These are phyloP conservation scores for Westerdykella aurantiaca DNA, from an alignment of 2,329 filamentous ascomycete species.

Conservation along the genomic window DNA sequence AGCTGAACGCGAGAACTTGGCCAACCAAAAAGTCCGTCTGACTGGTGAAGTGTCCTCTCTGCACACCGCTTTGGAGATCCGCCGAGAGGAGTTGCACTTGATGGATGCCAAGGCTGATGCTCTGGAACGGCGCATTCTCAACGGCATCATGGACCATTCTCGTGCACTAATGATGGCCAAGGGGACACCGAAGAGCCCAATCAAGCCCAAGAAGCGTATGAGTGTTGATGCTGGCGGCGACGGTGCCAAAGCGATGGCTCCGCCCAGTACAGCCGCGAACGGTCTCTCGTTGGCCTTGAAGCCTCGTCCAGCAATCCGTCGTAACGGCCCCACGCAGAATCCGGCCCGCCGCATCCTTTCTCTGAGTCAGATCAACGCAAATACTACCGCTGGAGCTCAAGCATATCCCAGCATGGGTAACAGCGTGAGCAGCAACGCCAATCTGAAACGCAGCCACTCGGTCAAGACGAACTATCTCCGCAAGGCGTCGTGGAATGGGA, in stretches of 20 bases:
- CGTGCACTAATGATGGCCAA: slow-evolving; percentile 79
- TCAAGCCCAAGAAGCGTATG: slow-evolving; percentile 31
- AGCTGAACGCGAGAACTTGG: slow-evolving; percentile 68
- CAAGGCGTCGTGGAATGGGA: slow-evolving; percentile 34
- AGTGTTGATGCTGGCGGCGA: slow-evolving; percentile 28
- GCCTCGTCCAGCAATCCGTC: slow-evolving; percentile 38
- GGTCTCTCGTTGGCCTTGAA: slow-evolving; percentile 47
- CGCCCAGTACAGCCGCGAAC: slow-evolving; percentile 32
- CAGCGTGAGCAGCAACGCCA: slow-evolving; percentile 40
- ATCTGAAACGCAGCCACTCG: slow-evolving; percentile 48
- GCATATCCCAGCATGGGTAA: slow-evolving; percentile 28
- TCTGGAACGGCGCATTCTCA: slow-evolving; percentile 85
- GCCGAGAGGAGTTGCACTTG: slow-evolving; percentile 80
- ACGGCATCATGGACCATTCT: slow-evolving; percentile 94
- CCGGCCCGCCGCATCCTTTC: slow-evolving; percentile 72
- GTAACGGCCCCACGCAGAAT: slow-evolving; percentile 35
- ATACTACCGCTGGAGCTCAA: slow-evolving; percentile 50
- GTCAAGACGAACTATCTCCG: slow-evolving; percentile 35
- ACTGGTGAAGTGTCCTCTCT: slow-evolving; percentile 83
- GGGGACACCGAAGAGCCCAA: slow-evolving; percentile 39
- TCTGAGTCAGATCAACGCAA: slow-evolving; percentile 81
- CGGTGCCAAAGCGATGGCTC: slow-evolving; percentile 32
- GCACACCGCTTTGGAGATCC: slow-evolving; percentile 81
- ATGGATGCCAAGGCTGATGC: slow-evolving; percentile 88
- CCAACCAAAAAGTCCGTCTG: slow-evolving; percentile 70